Percentiles rank a stretch among this genome's conserved stretches.
phyloP scores from a whole-genome alignment of 1,284 basidiomycete genomes.

The Heliocybe sulcata region DNA sequence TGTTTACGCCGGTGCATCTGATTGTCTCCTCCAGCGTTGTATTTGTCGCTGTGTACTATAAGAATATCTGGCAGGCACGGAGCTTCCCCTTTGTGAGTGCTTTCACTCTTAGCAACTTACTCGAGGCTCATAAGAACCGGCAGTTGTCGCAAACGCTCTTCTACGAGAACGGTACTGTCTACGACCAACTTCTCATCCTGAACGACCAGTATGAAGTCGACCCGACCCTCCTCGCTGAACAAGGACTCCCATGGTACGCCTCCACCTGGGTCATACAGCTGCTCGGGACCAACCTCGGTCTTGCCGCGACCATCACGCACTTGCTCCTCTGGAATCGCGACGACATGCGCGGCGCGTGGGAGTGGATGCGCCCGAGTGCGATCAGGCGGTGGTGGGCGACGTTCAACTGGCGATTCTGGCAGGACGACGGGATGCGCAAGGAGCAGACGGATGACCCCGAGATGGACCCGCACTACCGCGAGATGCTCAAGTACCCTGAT shows the following conservation, averaged over 20 bases:
- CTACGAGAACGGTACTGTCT: constrained; percentile 40
- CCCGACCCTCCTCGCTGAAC: constrained; percentile 29
- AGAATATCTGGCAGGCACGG: constrained; percentile 39
- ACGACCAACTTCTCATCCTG: constrained; percentile 39
- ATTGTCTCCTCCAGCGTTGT: constrained; percentile 24
- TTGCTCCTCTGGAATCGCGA: constrained; percentile 42
- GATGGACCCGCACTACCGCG: constrained; percentile 44
- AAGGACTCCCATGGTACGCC: constrained; percentile 32
- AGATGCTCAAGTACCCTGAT: constrained; percentile 49
- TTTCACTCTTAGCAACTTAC: constrained; percentile 9
- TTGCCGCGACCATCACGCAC: constrained; percentile 41
- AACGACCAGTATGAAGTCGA: constrained; percentile 42
- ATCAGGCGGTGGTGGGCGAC: constrained; percentile 23
- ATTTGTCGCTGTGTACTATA: constrained; percentile 33
- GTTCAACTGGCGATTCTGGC: constrained; percentile 39
- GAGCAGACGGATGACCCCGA: constrained; percentile 18
- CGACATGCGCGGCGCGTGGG: constrained; percentile 35
- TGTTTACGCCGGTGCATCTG: not conserved
- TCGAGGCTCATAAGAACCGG: constrained; percentile 6
- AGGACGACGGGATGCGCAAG: constrained; percentile 27
- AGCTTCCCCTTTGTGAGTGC: constrained; percentile 36
- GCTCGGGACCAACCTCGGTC: constrained; percentile 1
- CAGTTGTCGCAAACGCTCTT: constrained; percentile 42
- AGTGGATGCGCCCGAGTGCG: constrained; percentile 28
- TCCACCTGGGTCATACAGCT: constrained; percentile 25